Percentiles rank a stretch among this genome's conserved stretches.
Conservation (phyloP, 2,329 filamentous ascomycete genomes). For the Fusarium mangiferae region DNA sequence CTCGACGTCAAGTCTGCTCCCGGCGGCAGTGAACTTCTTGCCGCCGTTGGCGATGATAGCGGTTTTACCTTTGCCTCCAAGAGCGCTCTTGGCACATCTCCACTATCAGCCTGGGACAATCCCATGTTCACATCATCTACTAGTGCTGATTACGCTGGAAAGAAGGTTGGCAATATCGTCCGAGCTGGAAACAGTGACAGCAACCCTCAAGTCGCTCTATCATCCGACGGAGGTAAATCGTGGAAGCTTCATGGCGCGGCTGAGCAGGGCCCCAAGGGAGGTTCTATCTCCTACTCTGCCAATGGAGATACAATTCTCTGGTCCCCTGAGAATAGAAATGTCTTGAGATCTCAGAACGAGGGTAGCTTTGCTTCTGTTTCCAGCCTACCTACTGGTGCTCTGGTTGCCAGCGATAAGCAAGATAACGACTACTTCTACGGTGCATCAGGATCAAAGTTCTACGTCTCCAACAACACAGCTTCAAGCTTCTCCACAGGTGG, state of each 20-base stretch:
- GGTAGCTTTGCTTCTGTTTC: conserved; percentile 57
- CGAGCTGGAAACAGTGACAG: conserved; percentile 60
- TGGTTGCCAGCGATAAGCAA: conserved; percentile 65
- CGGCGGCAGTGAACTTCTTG: conserved; percentile 62
- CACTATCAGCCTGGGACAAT: conserved; percentile 57
- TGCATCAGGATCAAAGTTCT: conserved; percentile 58
- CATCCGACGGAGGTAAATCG: conserved; percentile 59
- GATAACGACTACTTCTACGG: conserved; percentile 64
- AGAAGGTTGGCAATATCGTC: conserved; percentile 57
- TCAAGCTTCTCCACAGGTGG: conserved; percentile 56
- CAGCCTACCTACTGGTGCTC: conserved; percentile 55
- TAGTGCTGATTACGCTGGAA: conserved; percentile 61
- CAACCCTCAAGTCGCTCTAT: conserved; percentile 58
- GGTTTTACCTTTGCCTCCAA: conserved; percentile 60
- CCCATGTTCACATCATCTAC: conserved; percentile 59
- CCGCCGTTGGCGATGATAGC: conserved; percentile 61
- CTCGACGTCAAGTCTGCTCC: conserved; percentile 60
- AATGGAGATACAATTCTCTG: conserved; percentile 61
- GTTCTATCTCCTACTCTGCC: conserved; percentile 62
- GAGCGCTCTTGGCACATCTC: conserved; percentile 53
- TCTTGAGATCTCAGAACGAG: conserved; percentile 55
- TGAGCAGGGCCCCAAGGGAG: conserved; percentile 55
- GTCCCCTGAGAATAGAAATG: conserved; percentile 54
- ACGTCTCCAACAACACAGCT: conserved; percentile 61
- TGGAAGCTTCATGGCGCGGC: conserved; percentile 62